Base-by-base conservation (phyloP, 371 early-diverging fungal species). In the Saksenaea oblongispora region DNA sequence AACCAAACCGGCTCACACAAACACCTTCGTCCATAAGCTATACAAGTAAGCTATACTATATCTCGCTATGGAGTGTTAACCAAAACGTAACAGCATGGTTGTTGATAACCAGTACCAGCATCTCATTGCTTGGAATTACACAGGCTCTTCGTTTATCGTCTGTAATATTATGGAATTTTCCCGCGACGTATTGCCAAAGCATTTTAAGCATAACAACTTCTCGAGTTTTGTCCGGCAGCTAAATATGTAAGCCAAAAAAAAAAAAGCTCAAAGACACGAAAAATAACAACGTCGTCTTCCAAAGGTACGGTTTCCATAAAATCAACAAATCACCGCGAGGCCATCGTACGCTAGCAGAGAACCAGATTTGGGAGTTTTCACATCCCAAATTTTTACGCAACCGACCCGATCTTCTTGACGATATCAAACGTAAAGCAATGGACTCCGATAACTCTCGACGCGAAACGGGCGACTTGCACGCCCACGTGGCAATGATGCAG, bases 361-460 rank as follows among this genome's bases (percentile, higher is more conserved):
- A 91, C 72, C 93, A 93, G 73, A 87, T 93, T 67, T 95, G 96
- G 96, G 95, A 94, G 75, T 95, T 95, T 73, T 92, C 91, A 51
- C 95, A 95, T 67, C 83, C 90, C 58, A 90, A 91, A 64, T 95
- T 95, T 64, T 59, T 90, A 35, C 85, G 91, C 55, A 91, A 87
- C 57, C 86, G 90, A 9, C 88, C 89, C 18, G 93, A 94, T 65
- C 77, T 93, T 58, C 72, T 93, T 15, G 92, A 92, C 64, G 90
- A 92, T 58, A 94, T 95, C 74, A 91, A 91, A 70, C 85, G 95
- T 58, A 93, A 94, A 71, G 84, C 94, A 10, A 87, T 92, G 80
- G 94, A 95, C 60, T 80, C 91, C 8, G 77, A 87, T 63, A 73
- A 84, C 8, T 73, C 86, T 61, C 74, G 91, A 44, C 79, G 91